Evolutionary conservation across 768 basidiomycete genomes (phyloP).

Genomic region (Hypsizygus marmoreus): DNA sequence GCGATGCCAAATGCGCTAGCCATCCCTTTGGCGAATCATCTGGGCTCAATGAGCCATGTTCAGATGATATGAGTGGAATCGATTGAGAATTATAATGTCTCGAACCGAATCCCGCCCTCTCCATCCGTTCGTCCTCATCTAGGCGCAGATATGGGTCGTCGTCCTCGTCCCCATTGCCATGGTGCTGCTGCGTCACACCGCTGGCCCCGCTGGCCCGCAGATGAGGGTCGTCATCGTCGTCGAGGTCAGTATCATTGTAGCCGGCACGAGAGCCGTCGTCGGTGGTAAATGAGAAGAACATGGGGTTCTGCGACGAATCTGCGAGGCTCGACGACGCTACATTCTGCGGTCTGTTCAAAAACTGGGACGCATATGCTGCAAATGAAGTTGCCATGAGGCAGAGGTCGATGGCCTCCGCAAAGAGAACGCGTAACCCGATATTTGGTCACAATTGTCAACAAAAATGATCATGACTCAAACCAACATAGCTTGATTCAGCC

Average conservation of each 20-base stretch:
- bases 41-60: slow-evolving; percentile 32
- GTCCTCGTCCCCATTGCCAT: slow-evolving; percentile 46
- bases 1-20: slow-evolving; percentile 77
- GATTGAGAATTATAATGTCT: slow-evolving; percentile 33
- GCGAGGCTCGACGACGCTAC: slow-evolving; percentile 49
- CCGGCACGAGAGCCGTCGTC: slow-evolving; percentile 63
- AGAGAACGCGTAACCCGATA: too few species aligned
- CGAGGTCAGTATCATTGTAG: slow-evolving; percentile 53
- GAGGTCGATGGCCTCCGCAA: slow-evolving; percentile 15
- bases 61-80: slow-evolving; percentile 38
- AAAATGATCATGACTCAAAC: too few species aligned
- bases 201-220: slow-evolving; percentile 43
- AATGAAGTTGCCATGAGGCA: slow-evolving; percentile 64
- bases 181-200: slow-evolving; percentile 33
- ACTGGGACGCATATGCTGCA: slow-evolving; percentile 82
- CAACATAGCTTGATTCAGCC: too few species aligned
- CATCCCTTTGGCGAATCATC: slow-evolving; percentile 54
- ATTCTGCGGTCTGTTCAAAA: slow-evolving; percentile 60
- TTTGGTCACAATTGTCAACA: too few species aligned
- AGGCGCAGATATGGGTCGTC: slow-evolving; percentile 80
- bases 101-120: slow-evolving; percentile 29
- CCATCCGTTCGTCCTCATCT: slow-evolving; percentile 60
- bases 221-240: slow-evolving; percentile 81
- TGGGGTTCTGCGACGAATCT: slow-evolving; percentile 74
- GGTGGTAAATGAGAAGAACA: slow-evolving; percentile 88